Evolutionary conservation across 2,329 filamentous ascomycete species (phyloP).

Genomic region (Plectosphaerella cucumerina): DNA sequence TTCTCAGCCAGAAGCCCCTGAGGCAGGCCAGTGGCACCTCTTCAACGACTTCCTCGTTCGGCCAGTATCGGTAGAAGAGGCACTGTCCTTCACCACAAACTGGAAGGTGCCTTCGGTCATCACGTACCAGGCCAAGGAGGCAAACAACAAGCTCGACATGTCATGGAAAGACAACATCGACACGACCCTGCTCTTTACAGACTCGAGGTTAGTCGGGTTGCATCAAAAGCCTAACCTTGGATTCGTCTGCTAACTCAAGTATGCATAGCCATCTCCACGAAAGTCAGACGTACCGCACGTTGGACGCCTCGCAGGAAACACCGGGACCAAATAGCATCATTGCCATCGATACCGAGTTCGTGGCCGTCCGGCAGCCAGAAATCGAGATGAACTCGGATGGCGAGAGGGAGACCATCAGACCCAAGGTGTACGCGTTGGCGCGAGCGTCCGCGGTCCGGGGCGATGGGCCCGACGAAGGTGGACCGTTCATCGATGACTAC

Average conservation of each 20-base stretch:
- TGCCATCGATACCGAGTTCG: slow-evolving; percentile 94
- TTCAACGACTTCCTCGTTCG: slow-evolving; percentile 97
- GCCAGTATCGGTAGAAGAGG: slow-evolving; percentile 74
- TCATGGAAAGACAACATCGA: slow-evolving; percentile 84
- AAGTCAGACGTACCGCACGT: slow-evolving; percentile 54
- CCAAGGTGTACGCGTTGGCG: slow-evolving; percentile 87
- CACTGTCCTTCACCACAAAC: slow-evolving; percentile 78
- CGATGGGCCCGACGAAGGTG: slow-evolving; percentile 69
- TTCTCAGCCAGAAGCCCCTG: slow-evolving; percentile 54
- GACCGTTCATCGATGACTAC: slow-evolving; percentile 96
- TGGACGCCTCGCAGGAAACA: slow-evolving; percentile 56
- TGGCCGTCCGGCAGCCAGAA: slow-evolving; percentile 85
- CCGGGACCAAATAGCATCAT: slow-evolving; percentile 71
- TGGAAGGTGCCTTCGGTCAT: slow-evolving; percentile 94
- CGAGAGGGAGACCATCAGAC: slow-evolving; percentile 84
- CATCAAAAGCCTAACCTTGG: neutral
- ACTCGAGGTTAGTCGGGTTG: slow-evolving; percentile 44
- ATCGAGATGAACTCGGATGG: slow-evolving; percentile 96
- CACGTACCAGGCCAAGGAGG: slow-evolving; percentile 77
- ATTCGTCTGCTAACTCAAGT: slow-evolving; percentile 15
- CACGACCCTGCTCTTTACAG: slow-evolving; percentile 76
- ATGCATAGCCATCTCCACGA: slow-evolving; percentile 33
- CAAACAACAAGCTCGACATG: slow-evolving; percentile 77
- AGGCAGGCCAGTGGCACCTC: slow-evolving; percentile 79
- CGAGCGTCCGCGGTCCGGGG: slow-evolving; percentile 87